These are phyloP conservation scores for Acmispon strigosus DNA, from an alignment of 306 rosid genomes.

Conservation along the genomic window DNA sequence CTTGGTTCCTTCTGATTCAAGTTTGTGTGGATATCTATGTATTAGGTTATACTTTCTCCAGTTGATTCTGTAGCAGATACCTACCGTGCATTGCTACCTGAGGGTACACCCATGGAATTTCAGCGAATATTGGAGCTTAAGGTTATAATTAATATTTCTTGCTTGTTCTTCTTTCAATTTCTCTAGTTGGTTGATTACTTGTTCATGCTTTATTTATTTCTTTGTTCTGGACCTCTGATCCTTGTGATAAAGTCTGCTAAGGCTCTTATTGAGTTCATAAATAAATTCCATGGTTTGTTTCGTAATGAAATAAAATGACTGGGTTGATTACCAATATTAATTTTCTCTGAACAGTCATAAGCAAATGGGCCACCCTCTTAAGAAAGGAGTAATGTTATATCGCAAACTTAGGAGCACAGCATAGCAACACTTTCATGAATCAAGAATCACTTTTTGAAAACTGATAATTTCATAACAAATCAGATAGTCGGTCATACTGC, in stretches of 20 bases:
- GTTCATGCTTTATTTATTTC: constrained; percentile 10
- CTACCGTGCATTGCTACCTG: constrained; percentile 91
- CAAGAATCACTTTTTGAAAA: too few relatives aligned
- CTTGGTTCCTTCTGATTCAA: constrained; percentile 8
- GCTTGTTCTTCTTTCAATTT: neutral
- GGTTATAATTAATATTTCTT: constrained; percentile 41
- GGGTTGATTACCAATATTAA: too few relatives aligned
- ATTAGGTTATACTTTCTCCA: constrained; percentile 91
- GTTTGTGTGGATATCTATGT: constrained; percentile 12
- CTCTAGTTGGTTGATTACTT: neutral
- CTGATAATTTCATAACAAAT: too few relatives aligned
- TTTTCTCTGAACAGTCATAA: too few relatives aligned
- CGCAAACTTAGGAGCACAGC: too few relatives aligned
- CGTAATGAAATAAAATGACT: too few relatives aligned
- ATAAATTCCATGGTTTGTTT: too few relatives aligned
- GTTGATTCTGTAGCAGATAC: constrained; percentile 96
- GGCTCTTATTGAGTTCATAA: too few relatives aligned
- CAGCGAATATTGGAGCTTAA: constrained; percentile 96
- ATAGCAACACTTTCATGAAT: too few relatives aligned
- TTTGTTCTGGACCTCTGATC: constrained; percentile 11
- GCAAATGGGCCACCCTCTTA: too few relatives aligned
- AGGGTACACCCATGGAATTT: constrained; percentile 99
- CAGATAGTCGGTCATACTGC: too few relatives aligned
- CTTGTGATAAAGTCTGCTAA: neutral
- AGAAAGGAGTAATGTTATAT: too few relatives aligned